phyloP scores from a whole-genome alignment of 345 rosid genomes.

The Eucalyptus viminalis region DNA sequence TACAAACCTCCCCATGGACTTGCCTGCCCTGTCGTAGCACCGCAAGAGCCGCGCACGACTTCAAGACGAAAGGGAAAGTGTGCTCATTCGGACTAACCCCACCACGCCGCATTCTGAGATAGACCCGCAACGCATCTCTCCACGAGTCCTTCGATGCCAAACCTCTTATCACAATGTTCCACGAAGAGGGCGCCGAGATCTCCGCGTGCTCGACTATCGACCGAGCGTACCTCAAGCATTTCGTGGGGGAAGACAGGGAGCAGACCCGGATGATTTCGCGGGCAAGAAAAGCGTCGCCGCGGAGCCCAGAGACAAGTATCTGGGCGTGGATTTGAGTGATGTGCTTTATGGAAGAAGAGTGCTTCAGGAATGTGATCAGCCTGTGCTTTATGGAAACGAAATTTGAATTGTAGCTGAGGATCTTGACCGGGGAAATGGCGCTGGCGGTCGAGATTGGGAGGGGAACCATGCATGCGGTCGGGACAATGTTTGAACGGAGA shows the following conservation, averaged over 20 bases:
- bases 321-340: conserved; percentile 56
- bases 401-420: conserved; percentile 3
- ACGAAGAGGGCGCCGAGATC: conserved; percentile 29
- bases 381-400: conserved; percentile 29
- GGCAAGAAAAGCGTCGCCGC: conserved; percentile 23
- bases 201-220: conserved; percentile 22
- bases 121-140: conserved; percentile 33
- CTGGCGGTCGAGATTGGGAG: conserved; percentile 4
- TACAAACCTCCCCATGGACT: conserved; percentile 48
- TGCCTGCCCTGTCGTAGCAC: conserved; percentile 51
- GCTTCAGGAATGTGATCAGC: conserved; percentile 33
- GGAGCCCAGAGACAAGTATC: conserved; percentile 38
- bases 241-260: conserved; percentile 26
- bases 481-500: neutral
- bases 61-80: conserved; percentile 65
- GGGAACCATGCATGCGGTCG: conserved; percentile 9
- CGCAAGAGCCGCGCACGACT: conserved; percentile 38
- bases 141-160: conserved; percentile 44
- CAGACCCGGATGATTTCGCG: conserved; percentile 39
- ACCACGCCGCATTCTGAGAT: conserved; percentile 44
- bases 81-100: conserved; percentile 48
- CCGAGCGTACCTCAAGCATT: conserved; percentile 30
- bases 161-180: conserved; percentile 63
- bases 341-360: conserved; percentile 40
- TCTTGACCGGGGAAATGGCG: neutral